A percentile compares a stretch with the other conserved stretches of the same genome.
Conservation (phyloP, 75 land plant species). For the Cupressus sempervirens region DNA sequence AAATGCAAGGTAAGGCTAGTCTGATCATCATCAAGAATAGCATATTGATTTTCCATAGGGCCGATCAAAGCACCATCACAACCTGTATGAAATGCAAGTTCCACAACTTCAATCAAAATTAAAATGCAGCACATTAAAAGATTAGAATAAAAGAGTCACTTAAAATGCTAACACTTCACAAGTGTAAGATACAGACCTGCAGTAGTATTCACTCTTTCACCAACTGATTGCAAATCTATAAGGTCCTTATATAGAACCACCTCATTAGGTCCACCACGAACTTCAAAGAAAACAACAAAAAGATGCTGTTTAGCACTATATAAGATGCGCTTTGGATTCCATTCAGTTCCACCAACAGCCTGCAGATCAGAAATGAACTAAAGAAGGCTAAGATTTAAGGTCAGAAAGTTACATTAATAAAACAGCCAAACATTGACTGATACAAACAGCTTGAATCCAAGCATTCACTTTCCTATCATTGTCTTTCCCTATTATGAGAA, state of each 20-base stretch:
- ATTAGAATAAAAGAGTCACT: neutral
- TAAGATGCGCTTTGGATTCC: slow-evolving; percentile 58
- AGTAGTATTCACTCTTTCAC: slow-evolving; percentile 62
- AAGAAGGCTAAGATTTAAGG: neutral
- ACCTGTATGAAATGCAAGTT: slow-evolving; percentile 41
- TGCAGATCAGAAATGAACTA: slow-evolving; percentile 26
- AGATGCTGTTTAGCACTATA: slow-evolving; percentile 86
- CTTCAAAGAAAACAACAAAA: slow-evolving; percentile 88
- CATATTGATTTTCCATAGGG: slow-evolving; percentile 77
- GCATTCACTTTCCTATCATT: neutral
- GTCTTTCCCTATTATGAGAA: too few species aligned
- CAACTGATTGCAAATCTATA: slow-evolving; percentile 48
- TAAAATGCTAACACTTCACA: neutral
- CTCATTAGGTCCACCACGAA: slow-evolving; percentile 61
- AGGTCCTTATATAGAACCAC: slow-evolving; percentile 89
- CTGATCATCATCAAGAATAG: slow-evolving; percentile 87
- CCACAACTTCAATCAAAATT: neutral
- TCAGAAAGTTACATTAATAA: neutral
- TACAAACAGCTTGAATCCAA: neutral
- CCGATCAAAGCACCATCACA: slow-evolving; percentile 95
- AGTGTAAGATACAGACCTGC: slow-evolving; percentile 51
- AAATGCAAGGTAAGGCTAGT: slow-evolving; percentile 61
- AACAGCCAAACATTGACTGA: neutral
- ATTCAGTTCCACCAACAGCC: slow-evolving; percentile 87
- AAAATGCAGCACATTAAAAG: neutral